Evolutionary conservation across 495 filamentous ascomycete species (phyloP).

Genomic region (Lasiosphaeris hirsuta): DNA sequence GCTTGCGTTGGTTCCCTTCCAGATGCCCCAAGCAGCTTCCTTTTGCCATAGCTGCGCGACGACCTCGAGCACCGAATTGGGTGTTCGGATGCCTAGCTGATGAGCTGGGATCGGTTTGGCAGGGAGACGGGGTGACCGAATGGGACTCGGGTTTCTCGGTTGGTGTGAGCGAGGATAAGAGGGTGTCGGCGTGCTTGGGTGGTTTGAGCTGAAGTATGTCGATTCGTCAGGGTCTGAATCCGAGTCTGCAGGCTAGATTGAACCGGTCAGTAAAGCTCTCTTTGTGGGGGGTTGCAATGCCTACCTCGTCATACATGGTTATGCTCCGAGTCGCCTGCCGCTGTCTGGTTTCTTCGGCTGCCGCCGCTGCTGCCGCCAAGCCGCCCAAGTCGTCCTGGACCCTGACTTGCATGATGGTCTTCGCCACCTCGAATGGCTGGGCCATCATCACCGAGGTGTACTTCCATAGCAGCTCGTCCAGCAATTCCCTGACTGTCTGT

Average conservation of each 20-base stretch:
- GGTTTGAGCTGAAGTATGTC: conserved; percentile 74
- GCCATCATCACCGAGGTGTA: conserved; percentile 79
- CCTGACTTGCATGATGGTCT: conserved; percentile 83
- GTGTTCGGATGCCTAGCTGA: conserved; percentile 62
- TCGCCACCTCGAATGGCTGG: conserved; percentile 97
- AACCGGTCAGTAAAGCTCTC: conserved; percentile 13
- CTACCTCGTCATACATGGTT: conserved; percentile 49
- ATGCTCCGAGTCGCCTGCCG: conserved; percentile 38
- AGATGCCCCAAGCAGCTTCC: conserved; percentile 85
- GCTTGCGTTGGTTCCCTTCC: conserved; percentile 90
- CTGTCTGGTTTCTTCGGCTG: conserved; percentile 23
- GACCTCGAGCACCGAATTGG: conserved; percentile 73
- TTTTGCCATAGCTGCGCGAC: conserved; percentile 83
- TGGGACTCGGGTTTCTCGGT: conserved; percentile 30
- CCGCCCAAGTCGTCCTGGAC: conserved; percentile 46
- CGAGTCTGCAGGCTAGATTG: conserved; percentile 41
- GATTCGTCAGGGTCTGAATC: conserved; percentile 77
- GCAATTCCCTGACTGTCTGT: conserved; percentile 63
- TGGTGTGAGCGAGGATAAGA: conserved; percentile 40
- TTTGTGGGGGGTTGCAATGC: conserved; percentile 8
- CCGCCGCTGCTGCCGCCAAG: conserved; percentile 25
- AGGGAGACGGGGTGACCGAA: conserved; percentile 25
- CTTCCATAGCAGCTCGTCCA: conserved; percentile 81
- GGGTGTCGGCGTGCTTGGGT: conserved; percentile 58
- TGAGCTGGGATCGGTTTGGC: conserved; percentile 45